Percentiles rank a stretch among this genome's conserved stretches.
phyloP scores from a whole-genome alignment of 805 yeast genomes.

The Scheffersomyces stipitis region DNA sequence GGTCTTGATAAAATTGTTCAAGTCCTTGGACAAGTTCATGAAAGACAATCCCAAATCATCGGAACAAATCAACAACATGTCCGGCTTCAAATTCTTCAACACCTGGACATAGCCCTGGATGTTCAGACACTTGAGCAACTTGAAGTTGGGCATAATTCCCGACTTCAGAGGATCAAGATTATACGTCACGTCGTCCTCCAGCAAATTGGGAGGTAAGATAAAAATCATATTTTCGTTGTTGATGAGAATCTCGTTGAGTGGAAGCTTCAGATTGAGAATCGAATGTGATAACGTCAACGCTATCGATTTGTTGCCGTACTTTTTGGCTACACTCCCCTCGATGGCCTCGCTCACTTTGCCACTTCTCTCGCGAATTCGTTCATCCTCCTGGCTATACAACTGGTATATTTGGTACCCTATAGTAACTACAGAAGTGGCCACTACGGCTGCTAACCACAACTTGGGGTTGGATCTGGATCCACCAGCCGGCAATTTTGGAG shows the following conservation, averaged over 20 bases:
- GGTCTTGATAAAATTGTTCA: slow-evolving; percentile 37
- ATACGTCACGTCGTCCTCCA: slow-evolving; percentile 33
- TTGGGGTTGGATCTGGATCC: no score
- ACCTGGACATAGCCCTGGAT: slow-evolving; percentile 40
- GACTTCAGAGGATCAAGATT: slow-evolving; percentile 2
- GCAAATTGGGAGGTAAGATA: slow-evolving; percentile 43
- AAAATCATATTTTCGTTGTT: slow-evolving; percentile 41
- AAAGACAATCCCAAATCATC: slow-evolving; percentile 40
- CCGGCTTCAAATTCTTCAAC: slow-evolving; percentile 41
- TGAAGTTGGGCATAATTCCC: slow-evolving; percentile 24
- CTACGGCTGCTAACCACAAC: slow-evolving; percentile 31
- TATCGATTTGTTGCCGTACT: slow-evolving; percentile 32
- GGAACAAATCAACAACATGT: slow-evolving; percentile 38
- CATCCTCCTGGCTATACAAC: slow-evolving; percentile 7
- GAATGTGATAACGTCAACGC: slow-evolving; percentile 44
- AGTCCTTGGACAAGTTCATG: slow-evolving; percentile 30
- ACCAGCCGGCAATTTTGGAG: no score
- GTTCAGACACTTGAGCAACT: slow-evolving; percentile 38
- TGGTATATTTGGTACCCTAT: slow-evolving; percentile 33
- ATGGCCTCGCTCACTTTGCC: slow-evolving; percentile 2
- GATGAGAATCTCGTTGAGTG: slow-evolving; percentile 37
- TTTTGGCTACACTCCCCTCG: slow-evolving; percentile 7
- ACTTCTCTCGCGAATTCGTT: background rate
- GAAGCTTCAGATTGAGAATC: slow-evolving; percentile 35
- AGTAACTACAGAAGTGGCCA: slow-evolving; percentile 36